Base-by-base conservation (phyloP, 1,139 yeast genomes). In the Scheffersomyces illinoinensis region DNA sequence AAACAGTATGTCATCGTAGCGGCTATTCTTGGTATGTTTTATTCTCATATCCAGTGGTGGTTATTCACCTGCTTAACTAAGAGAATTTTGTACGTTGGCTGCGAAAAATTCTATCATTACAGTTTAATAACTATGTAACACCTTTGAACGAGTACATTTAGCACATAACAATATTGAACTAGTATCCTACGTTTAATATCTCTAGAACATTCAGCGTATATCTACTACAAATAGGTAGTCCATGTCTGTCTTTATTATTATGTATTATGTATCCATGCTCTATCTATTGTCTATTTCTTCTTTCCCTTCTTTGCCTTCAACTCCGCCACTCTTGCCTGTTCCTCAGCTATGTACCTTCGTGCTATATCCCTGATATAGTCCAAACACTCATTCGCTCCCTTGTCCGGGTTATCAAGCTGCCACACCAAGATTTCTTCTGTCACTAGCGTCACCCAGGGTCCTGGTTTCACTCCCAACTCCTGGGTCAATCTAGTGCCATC, bases 391-490 rank as follows among this genome's bases (percentile, higher is more conserved):
- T 82, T 85, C 56, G 76, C 77, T 0, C 82, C 70, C 8, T 81
- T 81, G 0, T 66, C 68, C 0, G 96, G 96, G 65, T 91, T 73
- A 62, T 89, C 93, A 59, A 92, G 76, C 72, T 93, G 97, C 91
- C 93, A 89, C 17, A 79, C 73, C 53, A 91, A 71, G 8, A 91
- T 81, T 53, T 80, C 74, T 17, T 84, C 85, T 59, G 85, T 82
- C 12, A 87, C 75, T 39, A 74, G 73, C 8, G 85, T 79, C 81
- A 92, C 79, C 97, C 97, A 92, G 4, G 93, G 93, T 0, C 98
- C 98, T 0, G 95, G 92, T 68, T 88, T 89, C 58, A 76, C 78
- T 18, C 79, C 74, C 23, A 89, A 74, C 18, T 78, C 74, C 54
- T 79, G 75, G 55, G 83, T 76, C 54, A 92, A 72, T 46, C 85